Percentiles rank a stretch among this genome's conserved stretches.
phyloP scores from a whole-genome alignment of 768 basidiomycete species.

The Rhizopogon vinicolor region DNA sequence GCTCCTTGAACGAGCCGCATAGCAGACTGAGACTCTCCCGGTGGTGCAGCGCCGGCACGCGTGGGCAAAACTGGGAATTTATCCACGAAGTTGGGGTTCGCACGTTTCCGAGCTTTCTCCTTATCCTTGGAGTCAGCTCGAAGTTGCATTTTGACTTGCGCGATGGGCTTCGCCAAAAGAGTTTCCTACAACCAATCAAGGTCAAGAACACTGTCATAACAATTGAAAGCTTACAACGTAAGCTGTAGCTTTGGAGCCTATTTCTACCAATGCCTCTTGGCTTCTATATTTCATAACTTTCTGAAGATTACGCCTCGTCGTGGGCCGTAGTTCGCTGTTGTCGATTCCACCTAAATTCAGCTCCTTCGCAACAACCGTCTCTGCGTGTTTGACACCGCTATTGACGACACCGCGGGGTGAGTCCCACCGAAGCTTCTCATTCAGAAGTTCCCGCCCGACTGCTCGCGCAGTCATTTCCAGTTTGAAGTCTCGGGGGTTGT shows the following conservation, averaged over 20 bases:
- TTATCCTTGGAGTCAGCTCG: slow-evolving; percentile 31
- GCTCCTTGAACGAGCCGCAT: slow-evolving; percentile 52
- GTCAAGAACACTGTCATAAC: neutral
- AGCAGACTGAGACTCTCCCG: slow-evolving; percentile 54
- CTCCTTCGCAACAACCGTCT: slow-evolving; percentile 47
- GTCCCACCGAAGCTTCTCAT: slow-evolving; percentile 44
- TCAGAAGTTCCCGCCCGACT: slow-evolving; percentile 78
- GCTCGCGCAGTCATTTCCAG: slow-evolving; percentile 87
- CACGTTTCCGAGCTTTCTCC: slow-evolving; percentile 17
- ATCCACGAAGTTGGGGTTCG: slow-evolving; percentile 13
- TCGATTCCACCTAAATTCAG: slow-evolving; percentile 32
- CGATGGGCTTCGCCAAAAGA: slow-evolving; percentile 62
- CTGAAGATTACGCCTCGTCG: slow-evolving; percentile 72
- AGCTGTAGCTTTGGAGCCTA: slow-evolving; percentile 53
- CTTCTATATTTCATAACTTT: slow-evolving; percentile 65
- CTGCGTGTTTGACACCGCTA: slow-evolving; percentile 41
- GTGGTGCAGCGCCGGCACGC: slow-evolving; percentile 52
- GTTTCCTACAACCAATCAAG: slow-evolving; percentile 45
- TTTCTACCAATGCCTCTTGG: slow-evolving; percentile 36
- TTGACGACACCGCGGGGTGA: slow-evolving; percentile 46
- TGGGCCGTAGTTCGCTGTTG: slow-evolving; percentile 46
- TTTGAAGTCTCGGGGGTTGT: slow-evolving; percentile 84
- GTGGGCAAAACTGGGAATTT: slow-evolving; percentile 18
- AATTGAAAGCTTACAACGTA: slow-evolving; percentile 55
- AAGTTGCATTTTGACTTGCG: slow-evolving; percentile 37